phyloP scores from a whole-genome alignment of 306 rosid species.

The Ceratonia siliqua region DNA sequence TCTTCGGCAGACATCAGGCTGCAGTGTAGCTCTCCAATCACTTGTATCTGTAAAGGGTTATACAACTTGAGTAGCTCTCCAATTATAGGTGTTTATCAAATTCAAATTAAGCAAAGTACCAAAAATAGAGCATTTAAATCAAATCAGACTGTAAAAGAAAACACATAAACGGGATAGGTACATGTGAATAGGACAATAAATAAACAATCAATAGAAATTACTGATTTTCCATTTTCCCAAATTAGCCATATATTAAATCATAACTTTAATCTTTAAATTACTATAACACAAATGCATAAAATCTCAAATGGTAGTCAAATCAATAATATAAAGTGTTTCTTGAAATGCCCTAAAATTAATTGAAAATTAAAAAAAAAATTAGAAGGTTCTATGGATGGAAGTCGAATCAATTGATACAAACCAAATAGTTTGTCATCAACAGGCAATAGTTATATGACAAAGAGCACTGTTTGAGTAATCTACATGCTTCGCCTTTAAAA shows the following conservation, averaged over 20 bases:
- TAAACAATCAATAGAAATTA: not conserved
- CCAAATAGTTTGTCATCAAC: not conserved
- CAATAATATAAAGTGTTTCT: not conserved
- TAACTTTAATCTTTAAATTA: not conserved
- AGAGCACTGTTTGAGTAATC: not conserved
- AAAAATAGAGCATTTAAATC: not conserved
- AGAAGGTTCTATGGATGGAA: not conserved
- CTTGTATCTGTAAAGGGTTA: constrained; percentile 41
- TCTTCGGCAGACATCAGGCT: constrained; percentile 53
- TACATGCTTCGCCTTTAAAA: not conserved
- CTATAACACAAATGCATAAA: not conserved
- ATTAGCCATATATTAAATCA: not conserved
- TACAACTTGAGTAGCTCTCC: constrained; percentile 54
- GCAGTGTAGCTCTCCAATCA: constrained; percentile 54
- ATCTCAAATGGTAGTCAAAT: not conserved
- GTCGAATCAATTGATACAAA: not conserved
- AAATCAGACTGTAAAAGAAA: constrained; percentile 26
- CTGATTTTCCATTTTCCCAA: not conserved
- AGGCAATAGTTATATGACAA: not conserved
- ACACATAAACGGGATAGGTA: not conserved
- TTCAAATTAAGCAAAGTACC: constrained; percentile 22
- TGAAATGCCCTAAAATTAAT: not conserved
- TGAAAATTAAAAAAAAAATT: not conserved
- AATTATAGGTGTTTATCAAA: constrained; percentile 47
- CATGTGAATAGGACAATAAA: not conserved